Evolutionary conservation across 176 grass and related monocot species (phyloP).

Genomic region (Cenchrus purpureus): DNA sequence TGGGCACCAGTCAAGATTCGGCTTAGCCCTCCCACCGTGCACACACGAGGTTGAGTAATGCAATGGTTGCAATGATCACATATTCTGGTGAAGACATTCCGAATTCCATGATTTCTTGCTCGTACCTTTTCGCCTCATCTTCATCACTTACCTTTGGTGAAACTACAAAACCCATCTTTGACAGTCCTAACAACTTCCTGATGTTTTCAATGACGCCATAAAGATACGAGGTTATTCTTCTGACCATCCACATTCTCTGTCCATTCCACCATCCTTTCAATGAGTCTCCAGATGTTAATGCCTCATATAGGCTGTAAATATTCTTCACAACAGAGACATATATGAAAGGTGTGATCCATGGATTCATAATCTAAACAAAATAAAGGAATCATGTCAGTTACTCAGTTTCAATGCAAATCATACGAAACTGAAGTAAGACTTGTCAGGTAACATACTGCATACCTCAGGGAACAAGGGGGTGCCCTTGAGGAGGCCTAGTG

Average conservation of each 20-base stretch:
- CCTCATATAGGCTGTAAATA: constrained; percentile 57
- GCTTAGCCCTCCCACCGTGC: constrained; percentile 37
- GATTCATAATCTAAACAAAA: constrained; percentile 52
- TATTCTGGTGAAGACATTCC: constrained; percentile 54
- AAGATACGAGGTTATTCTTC: constrained; percentile 69
- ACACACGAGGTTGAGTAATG: constrained; percentile 65
- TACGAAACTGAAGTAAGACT: neutral
- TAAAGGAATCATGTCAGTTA: constrained; percentile 26
- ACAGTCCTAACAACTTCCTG: constrained; percentile 53
- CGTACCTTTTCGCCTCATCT: constrained; percentile 62
- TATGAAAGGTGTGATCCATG: constrained; percentile 64
- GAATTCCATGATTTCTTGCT: constrained; percentile 83
- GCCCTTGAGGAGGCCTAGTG: constrained; percentile 73
- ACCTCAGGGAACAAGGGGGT: constrained; percentile 67
- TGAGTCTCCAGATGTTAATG: constrained; percentile 52
- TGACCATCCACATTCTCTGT: constrained; percentile 73
- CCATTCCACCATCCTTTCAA: constrained; percentile 74
- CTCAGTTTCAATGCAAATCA: constrained; percentile 26
- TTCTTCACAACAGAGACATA: constrained; percentile 48
- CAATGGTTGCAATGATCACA: constrained; percentile 58
- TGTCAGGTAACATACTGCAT: constrained; percentile 16
- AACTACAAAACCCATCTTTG: constrained; percentile 56
- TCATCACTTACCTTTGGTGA: constrained; percentile 58
- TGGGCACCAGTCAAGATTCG: constrained; percentile 10
- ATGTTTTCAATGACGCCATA: constrained; percentile 48